phyloP scores from a whole-genome alignment of 2,329 filamentous ascomycete genomes.

The Ophiostoma ips region DNA sequence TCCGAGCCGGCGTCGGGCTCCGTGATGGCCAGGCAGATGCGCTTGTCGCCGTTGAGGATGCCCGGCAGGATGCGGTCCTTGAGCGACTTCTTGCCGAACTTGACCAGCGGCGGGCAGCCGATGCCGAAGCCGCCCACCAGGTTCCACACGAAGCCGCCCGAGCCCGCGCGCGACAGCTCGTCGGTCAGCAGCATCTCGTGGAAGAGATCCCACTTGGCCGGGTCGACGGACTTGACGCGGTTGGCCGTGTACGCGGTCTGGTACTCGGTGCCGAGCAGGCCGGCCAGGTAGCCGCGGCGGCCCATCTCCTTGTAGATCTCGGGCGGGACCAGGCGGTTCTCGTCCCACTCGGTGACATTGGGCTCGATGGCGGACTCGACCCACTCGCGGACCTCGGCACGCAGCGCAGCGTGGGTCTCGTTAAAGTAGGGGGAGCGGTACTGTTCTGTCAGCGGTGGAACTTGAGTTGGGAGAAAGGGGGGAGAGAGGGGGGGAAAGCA shows the following conservation, averaged over 20 bases:
- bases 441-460: constrained; percentile 31
- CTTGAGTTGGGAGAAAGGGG: background rate
- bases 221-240: constrained; percentile 60
- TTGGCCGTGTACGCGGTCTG: constrained; percentile 60
- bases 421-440: constrained; percentile 97
- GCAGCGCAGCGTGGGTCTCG: constrained; percentile 80
- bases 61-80: constrained; percentile 79
- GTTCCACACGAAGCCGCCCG: constrained; percentile 94
- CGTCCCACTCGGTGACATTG: constrained; percentile 90
- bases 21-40: constrained; percentile 93
- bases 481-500: background rate
- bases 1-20: constrained; percentile 92
- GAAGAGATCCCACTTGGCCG: constrained; percentile 95
- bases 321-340: constrained; percentile 78
- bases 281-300: constrained; percentile 81
- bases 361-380: constrained; percentile 82
- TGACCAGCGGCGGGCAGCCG: constrained; percentile 78
- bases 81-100: constrained; percentile 76
- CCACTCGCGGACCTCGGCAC: constrained; percentile 85
- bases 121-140: constrained; percentile 94
- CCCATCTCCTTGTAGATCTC: constrained; percentile 94
- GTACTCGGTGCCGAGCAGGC: constrained; percentile 73
- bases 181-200: constrained; percentile 94
- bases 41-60: constrained; percentile 83
- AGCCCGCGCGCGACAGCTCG: constrained; percentile 77